Percentiles rank a stretch among this genome's conserved stretches.
Conservation (phyloP, 1,139 yeast species). For the Saccharomyces hybrid region DNA sequence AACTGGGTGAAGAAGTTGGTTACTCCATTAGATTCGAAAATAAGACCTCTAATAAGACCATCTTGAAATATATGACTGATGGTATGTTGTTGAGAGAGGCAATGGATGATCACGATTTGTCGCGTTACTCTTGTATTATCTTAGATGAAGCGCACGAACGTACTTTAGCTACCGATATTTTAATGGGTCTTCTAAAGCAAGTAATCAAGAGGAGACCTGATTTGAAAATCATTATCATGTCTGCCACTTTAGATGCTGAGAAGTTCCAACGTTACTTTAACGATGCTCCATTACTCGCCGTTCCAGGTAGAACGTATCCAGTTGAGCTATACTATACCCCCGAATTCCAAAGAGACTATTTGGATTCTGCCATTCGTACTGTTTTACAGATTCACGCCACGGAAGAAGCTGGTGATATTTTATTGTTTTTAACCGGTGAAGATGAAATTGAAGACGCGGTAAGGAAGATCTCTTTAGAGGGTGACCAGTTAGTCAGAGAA, state of each 20-base stretch:
- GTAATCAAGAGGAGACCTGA: slow-evolving; percentile 76
- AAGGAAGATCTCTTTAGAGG: slow-evolving; percentile 77
- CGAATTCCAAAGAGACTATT: slow-evolving; percentile 88
- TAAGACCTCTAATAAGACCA: slow-evolving; percentile 69
- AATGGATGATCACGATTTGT: slow-evolving; percentile 86
- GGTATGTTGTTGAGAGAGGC: slow-evolving; percentile 98
- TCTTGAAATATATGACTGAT: slow-evolving; percentile 94
- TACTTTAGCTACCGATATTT: slow-evolving; percentile 90
- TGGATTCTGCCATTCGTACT: slow-evolving; percentile 91
- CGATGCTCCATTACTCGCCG: slow-evolving; percentile 89
- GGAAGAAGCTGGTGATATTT: slow-evolving; percentile 87
- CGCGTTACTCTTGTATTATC: slow-evolving; percentile 79
- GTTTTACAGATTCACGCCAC: slow-evolving; percentile 95
- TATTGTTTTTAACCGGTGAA: slow-evolving; percentile 90
- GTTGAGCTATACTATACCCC: slow-evolving; percentile 96
- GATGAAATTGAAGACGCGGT: slow-evolving; percentile 98
- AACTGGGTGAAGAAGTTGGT: slow-evolving; percentile 88
- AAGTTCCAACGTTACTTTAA: slow-evolving; percentile 86
- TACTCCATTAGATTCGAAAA: slow-evolving; percentile 91
- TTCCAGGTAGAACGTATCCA: slow-evolving; percentile 97
- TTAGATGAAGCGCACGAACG: slow-evolving; percentile 98
- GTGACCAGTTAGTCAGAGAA: slow-evolving; percentile 81
- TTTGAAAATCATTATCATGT: slow-evolving; percentile 87
- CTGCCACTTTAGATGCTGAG: slow-evolving; percentile 96
- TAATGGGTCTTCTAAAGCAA: slow-evolving; percentile 90